Base-by-base conservation (phyloP, 2,329 filamentous ascomycete genomes). In the Epicoccum sorghinum region DNA sequence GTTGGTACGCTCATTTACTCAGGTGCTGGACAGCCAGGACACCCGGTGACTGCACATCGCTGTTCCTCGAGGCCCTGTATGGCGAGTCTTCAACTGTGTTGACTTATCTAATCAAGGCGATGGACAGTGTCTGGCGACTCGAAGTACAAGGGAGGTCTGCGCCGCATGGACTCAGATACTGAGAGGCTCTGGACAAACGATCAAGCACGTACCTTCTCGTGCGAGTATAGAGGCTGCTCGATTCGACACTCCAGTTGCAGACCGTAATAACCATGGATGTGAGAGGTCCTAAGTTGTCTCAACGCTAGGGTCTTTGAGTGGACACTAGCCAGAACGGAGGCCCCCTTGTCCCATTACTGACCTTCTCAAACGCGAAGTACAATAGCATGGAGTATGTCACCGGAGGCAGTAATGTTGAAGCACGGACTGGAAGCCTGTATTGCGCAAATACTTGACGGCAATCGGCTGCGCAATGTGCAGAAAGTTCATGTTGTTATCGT, bases 1-100 rank as follows among this genome's bases (percentile, higher is more conserved):
- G 30, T 79, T 79, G 72, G 69, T 0, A 72, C 73, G 9, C 75
- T 69, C 0, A 70, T 66, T 1, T 57, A 41, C 0, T 58, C 51
- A 3, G 71, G 70, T 0, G 65, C 53, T 3, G 65, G 60, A 52
- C 69, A 71, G 32, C 39, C 68, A 4, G 54, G 55, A 54, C 70
- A 73, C 71, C 68, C 3, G 70, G 70, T 3, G 63, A 61, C 41
- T 73, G 70, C 36, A 60, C 63, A 50, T 73, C 70, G 56, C 65
- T 61, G 54, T 60, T 57, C 33, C 70, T 61, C 4, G 60, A 49
- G 2, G 41, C 50, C 42, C 62, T 66, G 46, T 71, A 73, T 0
- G 70, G 70, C 6, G 68, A 70, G 39, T 71, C 68, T 22, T 63
- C 41, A 18, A 71, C 66, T 7, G 60, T 65, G 22, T 64, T 59